phyloP scores from a whole-genome alignment of 768 basidiomycete species.

The Macrolepiota dolichaula region DNA sequence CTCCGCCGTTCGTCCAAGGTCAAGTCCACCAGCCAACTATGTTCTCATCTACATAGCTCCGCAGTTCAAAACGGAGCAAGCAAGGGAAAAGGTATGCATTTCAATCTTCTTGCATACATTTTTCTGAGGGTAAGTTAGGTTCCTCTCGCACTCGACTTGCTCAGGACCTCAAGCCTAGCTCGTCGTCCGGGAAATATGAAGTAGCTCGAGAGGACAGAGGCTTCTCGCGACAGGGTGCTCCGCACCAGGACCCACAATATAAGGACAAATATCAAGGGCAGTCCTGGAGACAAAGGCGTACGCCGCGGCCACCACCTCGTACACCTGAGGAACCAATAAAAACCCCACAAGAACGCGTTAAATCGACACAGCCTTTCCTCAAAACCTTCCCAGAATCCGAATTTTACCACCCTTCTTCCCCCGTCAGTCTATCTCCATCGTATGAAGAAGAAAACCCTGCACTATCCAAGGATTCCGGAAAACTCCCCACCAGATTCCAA shows the following conservation, averaged over 20 bases:
- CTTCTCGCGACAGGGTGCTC: neutral
- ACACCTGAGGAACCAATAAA: neutral
- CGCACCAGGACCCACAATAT: conserved; percentile 7
- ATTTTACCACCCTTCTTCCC: conserved; percentile 13
- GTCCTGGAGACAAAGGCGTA: neutral
- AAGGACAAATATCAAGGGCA: neutral
- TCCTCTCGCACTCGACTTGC: conserved; percentile 11
- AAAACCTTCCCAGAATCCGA: conserved; percentile 9
- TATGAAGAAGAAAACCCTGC: neutral
- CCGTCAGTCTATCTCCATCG: conserved; percentile 13
- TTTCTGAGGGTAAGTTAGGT: neutral
- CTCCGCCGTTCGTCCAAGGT: neutral
- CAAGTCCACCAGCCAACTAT: neutral
- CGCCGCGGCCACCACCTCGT: neutral
- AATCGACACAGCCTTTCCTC: neutral
- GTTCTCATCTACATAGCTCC: neutral
- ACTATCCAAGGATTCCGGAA: conserved; percentile 1
- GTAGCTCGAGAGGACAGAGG: neutral
- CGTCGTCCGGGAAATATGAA: conserved; percentile 3
- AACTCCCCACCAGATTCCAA: conserved; percentile 45
- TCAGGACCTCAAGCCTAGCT: conserved; percentile 7
- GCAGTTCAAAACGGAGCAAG: neutral
- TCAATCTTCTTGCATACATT: neutral
- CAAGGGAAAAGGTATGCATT: neutral
- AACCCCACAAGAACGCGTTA: neutral